Base-by-base conservation (phyloP, 75 land plant species). In the Isoetes taiwanensis region DNA sequence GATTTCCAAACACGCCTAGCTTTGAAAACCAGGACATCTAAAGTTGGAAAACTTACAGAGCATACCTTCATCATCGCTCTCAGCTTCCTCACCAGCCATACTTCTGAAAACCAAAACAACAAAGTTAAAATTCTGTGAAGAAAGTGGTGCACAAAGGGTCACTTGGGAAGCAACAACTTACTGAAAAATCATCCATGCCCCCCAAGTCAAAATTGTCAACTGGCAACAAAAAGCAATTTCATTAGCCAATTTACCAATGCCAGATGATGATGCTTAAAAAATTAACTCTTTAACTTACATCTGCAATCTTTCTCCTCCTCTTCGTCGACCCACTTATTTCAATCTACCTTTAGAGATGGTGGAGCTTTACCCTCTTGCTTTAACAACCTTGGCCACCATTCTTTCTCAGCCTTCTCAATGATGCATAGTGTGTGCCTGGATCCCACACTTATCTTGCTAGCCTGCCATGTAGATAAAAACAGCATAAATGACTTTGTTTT, bases 281-380 rank as follows among this genome's bases (percentile, higher is more conserved):
- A n/a, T n/a, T n/a, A n/a, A n/a, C n/a, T n/a, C n/a, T 21, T 24
- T 21, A 5, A 10, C 63, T 42, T 40, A 78, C 64, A 46, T 16
- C 34, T 69, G n/a, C 59, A 24, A 1, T 72, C 82, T 55, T 65
- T n/a, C 54, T 86, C 95, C 1, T 87, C 97, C 60, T 90, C 97
- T 73, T 87, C 97, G 71, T 90, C 97, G 8, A 77, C 81, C 97
- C 93, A 86, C 50, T 86, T 84, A 57, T 86, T 87, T 88, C 93
- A 86, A 62, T 86, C 93, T 30, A 80, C 89, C 65, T 84, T 83
- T 16, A 86, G 38, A 43, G 60, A 90, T 31, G 77, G 88, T 0
- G 97, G 97, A 29, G 80, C 23, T 70, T 78, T 90, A 3, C 58
- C 89, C 69, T 80, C 82, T 31, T 66, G 63, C 35, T 73, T 75